phyloP scores from a whole-genome alignment of 306 rosid species.

The Lagenaria siceraria region DNA sequence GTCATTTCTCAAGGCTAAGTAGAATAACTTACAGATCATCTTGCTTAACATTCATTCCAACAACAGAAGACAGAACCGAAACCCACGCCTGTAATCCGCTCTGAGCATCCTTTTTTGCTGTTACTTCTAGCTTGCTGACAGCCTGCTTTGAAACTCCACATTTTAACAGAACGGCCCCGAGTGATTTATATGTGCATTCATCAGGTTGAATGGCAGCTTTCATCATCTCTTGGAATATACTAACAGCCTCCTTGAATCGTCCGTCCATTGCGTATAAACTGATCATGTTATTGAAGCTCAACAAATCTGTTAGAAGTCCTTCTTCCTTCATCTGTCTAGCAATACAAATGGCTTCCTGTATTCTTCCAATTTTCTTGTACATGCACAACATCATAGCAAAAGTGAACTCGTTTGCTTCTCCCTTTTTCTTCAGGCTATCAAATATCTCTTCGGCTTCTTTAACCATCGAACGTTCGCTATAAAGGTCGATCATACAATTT shows the following conservation, averaged over 20 bases:
- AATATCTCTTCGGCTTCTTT: conserved; percentile 53
- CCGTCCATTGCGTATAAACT: conserved; percentile 48
- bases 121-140: conserved; percentile 51
- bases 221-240: conserved; percentile 46
- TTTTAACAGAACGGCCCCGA: conserved; percentile 41
- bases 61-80: conserved; percentile 43
- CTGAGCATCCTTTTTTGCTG: conserved; percentile 31
- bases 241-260: conserved; percentile 44
- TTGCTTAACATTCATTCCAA: conserved; percentile 27
- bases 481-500: conserved; percentile 80
- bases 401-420: conserved; percentile 62
- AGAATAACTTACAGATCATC: conserved; percentile 13
- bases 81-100: conserved; percentile 50
- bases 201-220: conserved; percentile 48
- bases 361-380: conserved; percentile 66
- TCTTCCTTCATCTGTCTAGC: conserved; percentile 48
- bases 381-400: conserved; percentile 78
- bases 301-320: conserved; percentile 33
- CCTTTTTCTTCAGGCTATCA: conserved; percentile 37
- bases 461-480: conserved; percentile 53
- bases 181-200: conserved; percentile 56
- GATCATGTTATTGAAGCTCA: conserved; percentile 61
- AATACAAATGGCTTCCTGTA: conserved; percentile 45
- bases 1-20: not conserved
- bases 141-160: conserved; percentile 61